A percentile compares a stretch with the other conserved stretches of the same genome.
phyloP scores from a whole-genome alignment of 148 eudicot species.

The Rhododendron ovatum region DNA sequence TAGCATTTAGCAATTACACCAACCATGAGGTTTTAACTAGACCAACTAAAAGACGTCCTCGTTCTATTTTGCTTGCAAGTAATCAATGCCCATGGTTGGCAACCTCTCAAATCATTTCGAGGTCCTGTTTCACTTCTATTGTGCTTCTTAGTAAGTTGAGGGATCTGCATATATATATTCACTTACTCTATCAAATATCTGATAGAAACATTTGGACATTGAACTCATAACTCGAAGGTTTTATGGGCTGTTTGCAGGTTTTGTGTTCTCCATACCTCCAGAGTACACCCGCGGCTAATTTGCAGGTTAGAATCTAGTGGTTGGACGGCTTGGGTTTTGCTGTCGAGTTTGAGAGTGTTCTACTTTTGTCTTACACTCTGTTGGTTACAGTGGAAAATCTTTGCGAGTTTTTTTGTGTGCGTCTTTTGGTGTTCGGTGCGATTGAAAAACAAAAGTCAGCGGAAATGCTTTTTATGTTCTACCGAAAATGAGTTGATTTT shows the following conservation, averaged over 20 bases:
- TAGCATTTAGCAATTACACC: neutral
- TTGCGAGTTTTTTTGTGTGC: neutral
- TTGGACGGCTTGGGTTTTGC: neutral
- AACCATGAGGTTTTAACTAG: too few relatives aligned
- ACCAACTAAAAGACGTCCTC: neutral
- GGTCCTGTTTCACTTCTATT: neutral
- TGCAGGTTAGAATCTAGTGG: slow-evolving; percentile 43
- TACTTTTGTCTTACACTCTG: neutral
- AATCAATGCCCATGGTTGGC: neutral
- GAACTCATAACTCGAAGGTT: neutral
- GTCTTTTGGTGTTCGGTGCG: neutral
- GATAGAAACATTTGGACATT: neutral
- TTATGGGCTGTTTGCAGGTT: slow-evolving; percentile 41
- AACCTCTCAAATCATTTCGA: neutral
- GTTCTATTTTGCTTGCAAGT: neutral
- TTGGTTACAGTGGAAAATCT: neutral
- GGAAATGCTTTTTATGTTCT: neutral
- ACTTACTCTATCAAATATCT: neutral
- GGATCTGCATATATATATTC: neutral
- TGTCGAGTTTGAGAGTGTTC: neutral
- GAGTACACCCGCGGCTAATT: slow-evolving; percentile 25
- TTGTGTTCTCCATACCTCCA: slow-evolving; percentile 83
- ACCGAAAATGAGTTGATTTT: neutral
- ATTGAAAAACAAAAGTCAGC: neutral
- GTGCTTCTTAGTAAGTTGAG: neutral